Percentiles rank a stretch among this genome's conserved stretches.
Conservation (phyloP, 257 asterid genomes). For the Solanum medicagineum region DNA sequence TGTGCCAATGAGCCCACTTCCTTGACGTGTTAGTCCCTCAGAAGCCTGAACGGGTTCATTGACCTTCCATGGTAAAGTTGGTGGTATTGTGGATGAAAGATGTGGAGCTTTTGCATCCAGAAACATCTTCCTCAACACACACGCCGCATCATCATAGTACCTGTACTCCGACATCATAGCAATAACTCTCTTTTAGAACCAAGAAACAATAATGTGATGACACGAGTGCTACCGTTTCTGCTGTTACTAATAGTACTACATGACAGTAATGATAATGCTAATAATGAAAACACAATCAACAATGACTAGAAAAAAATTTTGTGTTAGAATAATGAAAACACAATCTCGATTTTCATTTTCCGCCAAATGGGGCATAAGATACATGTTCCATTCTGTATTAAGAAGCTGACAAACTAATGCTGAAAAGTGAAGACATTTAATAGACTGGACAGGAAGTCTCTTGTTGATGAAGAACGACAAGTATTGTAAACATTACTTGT, state of each 20-base stretch:
- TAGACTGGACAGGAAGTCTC: neutral
- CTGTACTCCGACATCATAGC: constrained; percentile 23
- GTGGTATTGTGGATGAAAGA: constrained; percentile 86
- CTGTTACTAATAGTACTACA: neutral
- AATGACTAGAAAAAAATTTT: neutral
- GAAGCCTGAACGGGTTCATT: constrained; percentile 73
- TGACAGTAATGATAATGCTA: neutral
- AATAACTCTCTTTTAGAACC: neutral
- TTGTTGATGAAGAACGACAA: neutral
- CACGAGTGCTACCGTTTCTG: neutral
- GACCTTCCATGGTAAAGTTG: constrained; percentile 84
- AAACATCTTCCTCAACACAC: constrained; percentile 88
- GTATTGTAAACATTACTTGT: constrained; percentile 44
- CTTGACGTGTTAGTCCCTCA: constrained; percentile 91
- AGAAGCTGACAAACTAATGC: neutral
- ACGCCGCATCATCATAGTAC: constrained; percentile 91
- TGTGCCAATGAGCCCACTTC: constrained; percentile 74
- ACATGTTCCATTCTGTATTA: neutral
- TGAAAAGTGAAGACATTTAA: neutral
- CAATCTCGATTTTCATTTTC: neutral
- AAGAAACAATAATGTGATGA: neutral
- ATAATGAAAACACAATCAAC: neutral
- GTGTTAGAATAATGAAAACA: too few species aligned
- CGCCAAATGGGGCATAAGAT: neutral
- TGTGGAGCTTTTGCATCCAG: constrained; percentile 98